A percentile compares a stretch with the other conserved stretches of the same genome.
These are phyloP conservation scores for Schizochytrium sp. DNA, from an alignment of 108 stramenopile genomes.

Conservation along the genomic window DNA sequence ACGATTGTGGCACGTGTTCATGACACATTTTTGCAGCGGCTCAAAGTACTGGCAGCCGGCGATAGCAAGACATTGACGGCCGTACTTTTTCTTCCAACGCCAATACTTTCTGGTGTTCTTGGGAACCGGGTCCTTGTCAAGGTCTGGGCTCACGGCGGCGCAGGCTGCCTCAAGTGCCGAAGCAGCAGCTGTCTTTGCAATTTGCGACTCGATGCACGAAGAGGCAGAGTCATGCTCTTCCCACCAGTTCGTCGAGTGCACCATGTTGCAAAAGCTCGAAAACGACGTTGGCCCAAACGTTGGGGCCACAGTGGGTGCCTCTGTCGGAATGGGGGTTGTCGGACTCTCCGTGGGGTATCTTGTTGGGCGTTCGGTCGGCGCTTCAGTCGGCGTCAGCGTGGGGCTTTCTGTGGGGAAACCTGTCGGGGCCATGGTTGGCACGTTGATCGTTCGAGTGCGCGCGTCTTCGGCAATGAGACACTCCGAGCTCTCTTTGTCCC, in stretches of 20 bases:
- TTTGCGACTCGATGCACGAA: background rate
- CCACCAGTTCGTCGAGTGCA: background rate
- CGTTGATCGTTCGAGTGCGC: background rate
- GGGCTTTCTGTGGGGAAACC: background rate
- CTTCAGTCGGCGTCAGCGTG: background rate
- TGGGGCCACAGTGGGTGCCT: background rate
- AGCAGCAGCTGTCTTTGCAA: background rate
- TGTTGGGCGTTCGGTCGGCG: background rate
- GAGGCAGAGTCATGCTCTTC: background rate
- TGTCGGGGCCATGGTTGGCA: background rate
- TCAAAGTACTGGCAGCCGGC: background rate
- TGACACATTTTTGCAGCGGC: background rate
- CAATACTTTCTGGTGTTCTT: background rate
- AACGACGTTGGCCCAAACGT: background rate
- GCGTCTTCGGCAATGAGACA: background rate
- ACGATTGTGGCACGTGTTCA: background rate
- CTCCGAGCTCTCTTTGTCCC: background rate
- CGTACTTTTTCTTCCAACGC: background rate
- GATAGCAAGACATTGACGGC: background rate
- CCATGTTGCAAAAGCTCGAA: background rate
- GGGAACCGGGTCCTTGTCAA: background rate
- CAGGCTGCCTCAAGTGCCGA: background rate
- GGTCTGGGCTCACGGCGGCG: background rate
- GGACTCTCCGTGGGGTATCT: background rate
- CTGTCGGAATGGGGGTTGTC: background rate